phyloP scores from a whole-genome alignment of 1,139 yeast genomes.

The Kodamaea derodonti region DNA sequence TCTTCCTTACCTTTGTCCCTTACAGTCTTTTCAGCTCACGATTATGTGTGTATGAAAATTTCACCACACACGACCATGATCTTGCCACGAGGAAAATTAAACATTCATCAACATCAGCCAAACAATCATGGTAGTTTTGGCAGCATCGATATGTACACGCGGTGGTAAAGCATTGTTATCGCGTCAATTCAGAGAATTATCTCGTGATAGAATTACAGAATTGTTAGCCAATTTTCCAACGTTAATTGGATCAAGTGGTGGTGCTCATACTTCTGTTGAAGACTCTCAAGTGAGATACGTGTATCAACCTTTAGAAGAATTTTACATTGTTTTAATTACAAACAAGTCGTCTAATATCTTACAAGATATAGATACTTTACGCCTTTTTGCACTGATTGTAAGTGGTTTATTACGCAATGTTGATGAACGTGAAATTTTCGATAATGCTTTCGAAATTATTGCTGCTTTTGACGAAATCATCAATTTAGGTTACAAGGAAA shows the following conservation, averaged over 20 bases:
- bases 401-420: conserved; percentile 67
- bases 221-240: conserved; percentile 84
- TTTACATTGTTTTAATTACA: conserved; percentile 87
- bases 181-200: conserved; percentile 85
- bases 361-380: conserved; percentile 91
- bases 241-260: conserved; percentile 63
- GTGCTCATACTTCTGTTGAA: conserved; percentile 93
- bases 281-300: conserved; percentile 91
- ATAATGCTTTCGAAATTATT: conserved; percentile 81
- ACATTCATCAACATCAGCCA: conserved; percentile 1
- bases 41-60: too few species aligned
- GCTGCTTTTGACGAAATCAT: conserved; percentile 94
- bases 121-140: conserved; percentile 50
- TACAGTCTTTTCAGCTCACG: too few species aligned
- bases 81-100: conserved; percentile 10
- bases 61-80: conserved; percentile 9
- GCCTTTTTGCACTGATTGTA: conserved; percentile 78
- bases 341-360: conserved; percentile 88
- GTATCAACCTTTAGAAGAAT: conserved; percentile 93
- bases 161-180: conserved; percentile 93
- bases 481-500: conserved; percentile 86
- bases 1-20: too few species aligned
- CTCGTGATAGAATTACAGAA: conserved; percentile 83
- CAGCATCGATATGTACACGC: conserved; percentile 93
- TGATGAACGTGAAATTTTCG: conserved; percentile 82